Evolutionary conservation across 495 filamentous ascomycete genomes (phyloP).

Genomic region (Penicillium desertorum): DNA sequence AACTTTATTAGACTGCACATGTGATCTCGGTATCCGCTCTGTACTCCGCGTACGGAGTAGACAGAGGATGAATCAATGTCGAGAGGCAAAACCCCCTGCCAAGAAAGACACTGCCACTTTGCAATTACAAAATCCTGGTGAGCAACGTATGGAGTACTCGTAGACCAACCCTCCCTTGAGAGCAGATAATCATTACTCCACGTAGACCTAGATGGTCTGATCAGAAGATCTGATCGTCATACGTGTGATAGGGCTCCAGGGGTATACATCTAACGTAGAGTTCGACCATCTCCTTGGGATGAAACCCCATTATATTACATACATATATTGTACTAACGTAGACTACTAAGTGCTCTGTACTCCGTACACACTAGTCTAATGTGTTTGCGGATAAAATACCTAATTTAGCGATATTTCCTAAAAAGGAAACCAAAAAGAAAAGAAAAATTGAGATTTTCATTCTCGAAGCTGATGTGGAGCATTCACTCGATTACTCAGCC

Average conservation of each 20-base stretch:
- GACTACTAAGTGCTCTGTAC: neutral
- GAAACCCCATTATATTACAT: slow-evolving; percentile 1
- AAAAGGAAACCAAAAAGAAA: neutral
- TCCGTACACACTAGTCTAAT: too few species aligned
- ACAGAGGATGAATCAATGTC: neutral
- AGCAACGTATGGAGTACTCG: neutral
- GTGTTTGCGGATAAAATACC: neutral
- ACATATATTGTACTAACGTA: neutral
- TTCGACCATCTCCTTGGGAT: neutral
- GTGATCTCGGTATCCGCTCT: neutral
- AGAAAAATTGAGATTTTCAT: slow-evolving; percentile 1
- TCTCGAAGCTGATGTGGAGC: slow-evolving; percentile 13
- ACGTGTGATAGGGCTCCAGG: slow-evolving; percentile 4
- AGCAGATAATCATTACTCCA: neutral
- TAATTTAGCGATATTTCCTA: neutral
- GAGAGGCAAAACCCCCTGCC: neutral
- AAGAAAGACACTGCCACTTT: neutral
- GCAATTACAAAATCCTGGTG: neutral
- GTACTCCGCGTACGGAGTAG: neutral
- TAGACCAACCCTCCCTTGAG: neutral
- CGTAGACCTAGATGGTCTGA: neutral
- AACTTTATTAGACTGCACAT: slow-evolving; percentile 10
- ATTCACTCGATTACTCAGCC: slow-evolving; percentile 3
- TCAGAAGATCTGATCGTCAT: slow-evolving; percentile 11
- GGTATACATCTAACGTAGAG: neutral